Evolutionary conservation across 78 protist species (phyloP), one percentile per base, ranked within the genome.

Genomic region (Dictyostelium firmibasis): DNA sequence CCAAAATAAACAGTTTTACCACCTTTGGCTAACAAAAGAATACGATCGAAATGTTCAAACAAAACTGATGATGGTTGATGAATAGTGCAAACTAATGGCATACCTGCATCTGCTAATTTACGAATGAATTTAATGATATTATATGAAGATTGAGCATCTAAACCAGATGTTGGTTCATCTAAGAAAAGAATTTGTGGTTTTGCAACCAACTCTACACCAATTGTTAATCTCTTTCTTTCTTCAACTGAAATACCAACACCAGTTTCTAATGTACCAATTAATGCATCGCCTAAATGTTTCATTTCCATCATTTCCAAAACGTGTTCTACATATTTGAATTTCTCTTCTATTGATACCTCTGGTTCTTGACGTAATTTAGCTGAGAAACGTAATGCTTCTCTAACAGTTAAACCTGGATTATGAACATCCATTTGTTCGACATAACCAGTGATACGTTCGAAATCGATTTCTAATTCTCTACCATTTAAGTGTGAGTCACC

Each of bases 401-500:
- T 79, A 33, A 93, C 96, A 0, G 96, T 84, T 36, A 77, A 60
- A 62, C 69, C 67, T 50, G 91, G 92, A 43, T 83, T 81, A 13
- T 93, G 96, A 0, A 93, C 89, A 84, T 93, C 96, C 92, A 83
- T 81, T 82, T 93, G 96, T 36, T 93, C 96, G 8, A 93, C 96
- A 70, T 93, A 93, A 53, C 96, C 96, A 35, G 86, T 93, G 16
- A 93, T 83, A 41, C 96, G 64, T 60, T 83, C 92, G 31, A 93
- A 93, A 83, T 93, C 92, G 31, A 92, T 78, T 5, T 81, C 67
- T 31, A 89, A 75, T 33, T 92, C 93, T 69, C 81, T 86, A 27
- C 98, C 98, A 86, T 97, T 97, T 41, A 97, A 67, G n/a, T 27
- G 10, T 36, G 94, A 41, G 3, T 70, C 81, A 47, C 98, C 98